Conservation (phyloP, 2,329 filamentous ascomycete genomes). For the Pestalotiopsis sp. region DNA sequence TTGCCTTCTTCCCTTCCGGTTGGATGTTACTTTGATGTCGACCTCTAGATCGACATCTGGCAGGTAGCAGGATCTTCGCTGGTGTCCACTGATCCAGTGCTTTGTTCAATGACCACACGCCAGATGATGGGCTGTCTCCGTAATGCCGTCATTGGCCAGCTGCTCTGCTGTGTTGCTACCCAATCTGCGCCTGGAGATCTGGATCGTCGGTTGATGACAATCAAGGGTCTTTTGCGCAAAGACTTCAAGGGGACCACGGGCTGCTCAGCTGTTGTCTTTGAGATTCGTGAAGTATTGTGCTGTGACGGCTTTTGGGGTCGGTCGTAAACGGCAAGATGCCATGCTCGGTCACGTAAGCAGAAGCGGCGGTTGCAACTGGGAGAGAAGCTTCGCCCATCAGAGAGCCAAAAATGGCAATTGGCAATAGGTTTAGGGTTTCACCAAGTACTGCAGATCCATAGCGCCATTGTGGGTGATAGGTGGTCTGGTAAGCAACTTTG, state of each 20-base stretch:
- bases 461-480: background rate
- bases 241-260: background rate
- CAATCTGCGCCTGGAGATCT: background rate
- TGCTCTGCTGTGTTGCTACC: background rate
- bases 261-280: background rate
- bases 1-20: background rate
- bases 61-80: background rate
- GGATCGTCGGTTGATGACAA: background rate
- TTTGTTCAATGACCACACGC: background rate
- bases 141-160: constrained; percentile 2
- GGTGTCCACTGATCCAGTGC: background rate
- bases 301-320: background rate
- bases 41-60: background rate
- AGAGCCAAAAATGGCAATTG: background rate
- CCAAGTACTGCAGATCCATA: background rate
- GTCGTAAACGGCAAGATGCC: background rate
- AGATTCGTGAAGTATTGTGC: background rate
- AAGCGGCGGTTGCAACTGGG: background rate
- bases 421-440: background rate
- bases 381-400: background rate
- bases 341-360: background rate
- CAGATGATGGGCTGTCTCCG: background rate
- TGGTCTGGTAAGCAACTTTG: background rate
- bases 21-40: background rate
- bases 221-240: background rate